Base-by-base conservation (phyloP, 371 early-diverging fungal genomes). In the Mortierella polycephala region DNA sequence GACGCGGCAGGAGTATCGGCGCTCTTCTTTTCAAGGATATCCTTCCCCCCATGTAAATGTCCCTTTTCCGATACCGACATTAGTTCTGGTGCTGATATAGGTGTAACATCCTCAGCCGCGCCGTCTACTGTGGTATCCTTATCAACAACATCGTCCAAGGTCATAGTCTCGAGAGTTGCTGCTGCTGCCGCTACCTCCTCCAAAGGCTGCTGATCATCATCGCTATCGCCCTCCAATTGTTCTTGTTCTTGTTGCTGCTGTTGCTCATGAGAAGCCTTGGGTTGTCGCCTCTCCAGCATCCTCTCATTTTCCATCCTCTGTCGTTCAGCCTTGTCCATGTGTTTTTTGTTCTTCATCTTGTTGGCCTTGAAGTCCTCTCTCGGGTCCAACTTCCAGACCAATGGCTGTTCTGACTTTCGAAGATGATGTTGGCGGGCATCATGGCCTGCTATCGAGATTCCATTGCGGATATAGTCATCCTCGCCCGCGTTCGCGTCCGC, bases 361-460 rank as follows among this genome's bases (percentile, higher is more conserved):
- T 54, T 64, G 12, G 71, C 76, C 64, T 63, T 70, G 44, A 75
- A 75, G 41, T 75, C 76, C 10, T 75, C 71, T 4, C 76, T 55
- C 8, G 76, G 76, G 41, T 75, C 76, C 63, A 75, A 23, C 23
- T 71, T 53, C 76, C 76, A 75, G 39, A 67, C 53, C 8, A 62
- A 30, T n/a, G 71, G 67, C 13, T 75, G 67, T n/a, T 67, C 57
- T 12, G 76, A 70, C 39, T 58, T 62, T 42, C 76, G 66, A n/a
- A 75, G n/a, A 14, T 75, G 67, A 18, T 50, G 57, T 11, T 23
- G 62, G 12, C 18, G 46, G 0, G 61, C 49, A 42, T 68, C 62
- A 39, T 61, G 56, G 23, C 56, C 61, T 39, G 54, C 61, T 11
- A 60, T 56, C 13, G 62, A 61, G 0, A 53, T 39, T 4, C 42